Evolutionary conservation across 163 green algal species (phyloP).

Genomic region (Chloromonas sp.): DNA sequence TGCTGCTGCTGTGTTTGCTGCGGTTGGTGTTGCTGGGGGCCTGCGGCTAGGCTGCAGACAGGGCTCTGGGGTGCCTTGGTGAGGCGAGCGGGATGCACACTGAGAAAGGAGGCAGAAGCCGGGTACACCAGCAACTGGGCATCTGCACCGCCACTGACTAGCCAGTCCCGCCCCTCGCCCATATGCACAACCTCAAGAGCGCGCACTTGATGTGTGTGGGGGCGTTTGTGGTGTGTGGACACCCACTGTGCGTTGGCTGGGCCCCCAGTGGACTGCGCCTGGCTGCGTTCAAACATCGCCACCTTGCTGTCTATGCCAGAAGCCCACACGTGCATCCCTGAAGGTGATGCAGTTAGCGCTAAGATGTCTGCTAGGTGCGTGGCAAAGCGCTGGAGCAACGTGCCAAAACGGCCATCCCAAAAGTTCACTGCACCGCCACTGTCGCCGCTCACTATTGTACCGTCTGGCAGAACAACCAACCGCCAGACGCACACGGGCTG

Average conservation of each 20-base stretch:
- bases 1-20: background rate
- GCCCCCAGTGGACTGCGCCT: no score
- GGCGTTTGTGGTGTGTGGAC: constrained; percentile 61
- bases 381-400: constrained; percentile 57
- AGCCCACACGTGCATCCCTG: constrained; percentile 67
- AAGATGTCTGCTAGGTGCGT: constrained; percentile 78
- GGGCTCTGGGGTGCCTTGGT: constrained; percentile 24
- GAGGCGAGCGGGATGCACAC: constrained; percentile 49
- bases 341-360: constrained; percentile 56
- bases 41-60: constrained; percentile 8
- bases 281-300: background rate
- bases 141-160: constrained; percentile 82
- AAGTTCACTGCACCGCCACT: constrained; percentile 67
- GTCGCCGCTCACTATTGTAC: constrained; percentile 83
- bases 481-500: constrained; percentile 74
- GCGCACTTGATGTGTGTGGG: constrained; percentile 85
- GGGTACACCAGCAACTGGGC: constrained; percentile 71
- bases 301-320: constrained; percentile 72
- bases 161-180: constrained; percentile 50
- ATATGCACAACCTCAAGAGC: constrained; percentile 42
- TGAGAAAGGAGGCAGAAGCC: constrained; percentile 39
- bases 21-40: background rate
- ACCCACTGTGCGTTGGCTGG: constrained; percentile 43
- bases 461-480: constrained; percentile 70
- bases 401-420: constrained; percentile 80